Evolutionary conservation across 805 yeast genomes (phyloP).

Genomic region (Saccharomycopsis capsularis): DNA sequence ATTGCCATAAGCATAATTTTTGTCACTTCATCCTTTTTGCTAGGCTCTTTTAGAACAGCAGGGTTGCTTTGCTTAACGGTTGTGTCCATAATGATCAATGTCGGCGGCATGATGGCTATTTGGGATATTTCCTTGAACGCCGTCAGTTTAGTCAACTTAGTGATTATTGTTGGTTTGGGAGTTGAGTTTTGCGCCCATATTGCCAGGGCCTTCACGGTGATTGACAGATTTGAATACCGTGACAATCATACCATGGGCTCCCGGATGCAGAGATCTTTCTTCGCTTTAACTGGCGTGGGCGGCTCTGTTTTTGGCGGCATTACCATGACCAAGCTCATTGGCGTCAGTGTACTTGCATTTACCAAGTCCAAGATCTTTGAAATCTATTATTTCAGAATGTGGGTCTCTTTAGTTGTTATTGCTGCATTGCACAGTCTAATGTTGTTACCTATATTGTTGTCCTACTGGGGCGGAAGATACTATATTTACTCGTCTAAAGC

Average conservation of each 20-base stretch:
- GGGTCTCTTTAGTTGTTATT: conserved; percentile 70
- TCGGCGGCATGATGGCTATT: conserved; percentile 73
- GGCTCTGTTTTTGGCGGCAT: conserved; percentile 88
- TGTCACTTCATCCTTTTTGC: conserved; percentile 43
- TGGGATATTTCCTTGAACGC: conserved; percentile 81
- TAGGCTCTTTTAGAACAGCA: conserved; percentile 65
- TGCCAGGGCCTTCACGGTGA: conserved; percentile 63
- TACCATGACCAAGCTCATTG: conserved; percentile 81
- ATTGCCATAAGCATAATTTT: conserved; percentile 50
- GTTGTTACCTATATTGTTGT: conserved; percentile 68
- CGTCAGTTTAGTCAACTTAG: conserved; percentile 77
- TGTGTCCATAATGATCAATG: conserved; percentile 54
- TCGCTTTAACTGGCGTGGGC: conserved; percentile 74
- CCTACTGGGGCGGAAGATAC: conserved; percentile 55
- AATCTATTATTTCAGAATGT: conserved; percentile 89
- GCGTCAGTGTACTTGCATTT: conserved; percentile 79
- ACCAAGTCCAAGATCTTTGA: conserved; percentile 85
- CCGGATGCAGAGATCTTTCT: conserved; percentile 34
- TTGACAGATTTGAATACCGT: conserved; percentile 29
- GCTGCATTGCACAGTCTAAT: conserved; percentile 77
- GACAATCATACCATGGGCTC: conserved; percentile 24
- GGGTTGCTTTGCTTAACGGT: conserved; percentile 51
- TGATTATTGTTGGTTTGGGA: conserved; percentile 89
- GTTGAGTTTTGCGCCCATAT: conserved; percentile 92
- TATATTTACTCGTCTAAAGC: conserved; percentile 36